Evolutionary conservation across 352 stramenopile genomes (phyloP).

Genomic region (Phytophthora ohioensis): DNA sequence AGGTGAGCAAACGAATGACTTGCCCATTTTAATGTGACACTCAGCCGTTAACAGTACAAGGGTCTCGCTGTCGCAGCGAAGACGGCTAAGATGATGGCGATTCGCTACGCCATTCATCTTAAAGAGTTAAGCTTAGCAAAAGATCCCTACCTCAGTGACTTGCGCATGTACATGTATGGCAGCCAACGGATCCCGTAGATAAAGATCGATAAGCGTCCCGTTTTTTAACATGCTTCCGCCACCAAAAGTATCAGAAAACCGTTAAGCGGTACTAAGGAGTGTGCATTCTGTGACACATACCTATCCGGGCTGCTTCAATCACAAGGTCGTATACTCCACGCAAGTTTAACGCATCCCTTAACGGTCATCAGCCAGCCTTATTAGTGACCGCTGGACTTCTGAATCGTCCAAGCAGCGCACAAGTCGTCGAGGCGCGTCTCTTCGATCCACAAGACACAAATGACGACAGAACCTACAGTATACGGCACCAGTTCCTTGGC

Average conservation of each 20-base stretch:
- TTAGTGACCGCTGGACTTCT: constrained; percentile 10
- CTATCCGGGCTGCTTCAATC: constrained; percentile 11
- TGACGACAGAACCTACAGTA: constrained; percentile 40
- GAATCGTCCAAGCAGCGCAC: constrained; percentile 12
- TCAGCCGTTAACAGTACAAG: too few relatives aligned
- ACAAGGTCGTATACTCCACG: constrained; percentile 8
- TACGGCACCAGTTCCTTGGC: constrained; percentile 57
- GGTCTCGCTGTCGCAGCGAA: too few relatives aligned
- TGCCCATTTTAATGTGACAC: too few relatives aligned
- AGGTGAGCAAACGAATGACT: too few relatives aligned
- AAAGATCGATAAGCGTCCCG: background rate
- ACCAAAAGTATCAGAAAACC: constrained; percentile 17
- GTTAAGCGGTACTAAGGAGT: background rate
- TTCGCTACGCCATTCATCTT: too few relatives aligned
- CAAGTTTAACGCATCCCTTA: background rate
- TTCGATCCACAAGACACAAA: background rate
- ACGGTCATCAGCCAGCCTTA: background rate
- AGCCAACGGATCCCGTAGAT: constrained; percentile 41
- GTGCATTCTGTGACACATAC: constrained; percentile 22
- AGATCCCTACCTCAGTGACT: constrained; percentile 21
- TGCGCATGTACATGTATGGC: constrained; percentile 12
- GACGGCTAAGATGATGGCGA: too few relatives aligned
- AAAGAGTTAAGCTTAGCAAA: too few relatives aligned
- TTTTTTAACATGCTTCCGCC: background rate
- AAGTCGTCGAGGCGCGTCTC: background rate